Conservation (phyloP, 768 basidiomycete species). For the Tylopilus subfusipes region DNA sequence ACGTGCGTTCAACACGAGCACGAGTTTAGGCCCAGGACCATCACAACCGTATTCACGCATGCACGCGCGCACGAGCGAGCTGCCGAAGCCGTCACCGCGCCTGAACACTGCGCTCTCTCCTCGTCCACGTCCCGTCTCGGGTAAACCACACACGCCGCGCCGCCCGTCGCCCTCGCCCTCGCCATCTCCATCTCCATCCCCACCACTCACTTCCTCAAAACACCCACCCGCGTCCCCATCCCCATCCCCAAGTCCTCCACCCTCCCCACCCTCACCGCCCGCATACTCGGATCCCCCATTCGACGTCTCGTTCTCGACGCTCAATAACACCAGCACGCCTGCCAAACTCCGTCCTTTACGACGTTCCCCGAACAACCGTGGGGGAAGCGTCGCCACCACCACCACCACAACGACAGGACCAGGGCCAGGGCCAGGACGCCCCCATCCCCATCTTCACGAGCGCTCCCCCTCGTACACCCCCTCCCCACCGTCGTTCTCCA, state of each 20-base stretch:
- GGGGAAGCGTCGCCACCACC: no score
- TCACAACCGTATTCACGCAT: background rate
- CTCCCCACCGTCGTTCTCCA: constrained; percentile 14
- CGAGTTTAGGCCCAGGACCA: background rate
- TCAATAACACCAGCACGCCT: constrained; percentile 28
- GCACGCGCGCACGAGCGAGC: background rate
- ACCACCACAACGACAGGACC: no score
- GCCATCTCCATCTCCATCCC: background rate
- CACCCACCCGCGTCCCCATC: background rate
- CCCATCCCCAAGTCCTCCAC: background rate
- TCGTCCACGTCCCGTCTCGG: background rate
- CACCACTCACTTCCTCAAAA: background rate
- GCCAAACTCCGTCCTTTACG: constrained; percentile 19
- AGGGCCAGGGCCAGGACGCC: no score
- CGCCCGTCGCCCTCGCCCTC: background rate
- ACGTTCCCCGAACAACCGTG: no score
- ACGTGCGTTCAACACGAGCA: background rate
- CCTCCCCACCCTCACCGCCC: constrained; percentile 5
- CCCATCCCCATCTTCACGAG: background rate
- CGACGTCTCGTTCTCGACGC: constrained; percentile 24
- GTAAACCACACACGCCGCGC: background rate
- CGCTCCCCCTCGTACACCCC: constrained; percentile 20
- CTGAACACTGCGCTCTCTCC: background rate
- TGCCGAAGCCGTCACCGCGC: background rate
- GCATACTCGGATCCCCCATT: constrained; percentile 15